Evolutionary conservation across 225 moss, liverwort and hornwort genomes (phyloP).

Genomic region (Bryum argenteum): DNA sequence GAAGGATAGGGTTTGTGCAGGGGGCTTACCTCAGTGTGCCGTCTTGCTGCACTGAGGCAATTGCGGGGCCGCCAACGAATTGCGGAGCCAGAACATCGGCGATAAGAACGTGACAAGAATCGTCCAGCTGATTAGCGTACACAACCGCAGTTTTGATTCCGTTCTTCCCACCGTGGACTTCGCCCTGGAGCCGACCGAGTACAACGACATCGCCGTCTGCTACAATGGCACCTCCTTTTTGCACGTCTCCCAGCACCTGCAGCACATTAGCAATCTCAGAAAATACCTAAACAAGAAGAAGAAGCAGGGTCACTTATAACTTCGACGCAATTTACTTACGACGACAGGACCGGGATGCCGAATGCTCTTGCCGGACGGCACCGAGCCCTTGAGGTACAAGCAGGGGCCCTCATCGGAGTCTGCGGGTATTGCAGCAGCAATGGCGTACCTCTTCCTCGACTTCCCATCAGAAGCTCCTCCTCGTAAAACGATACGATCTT

Average conservation of each 20-base stretch:
- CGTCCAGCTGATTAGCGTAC: constrained; percentile 61
- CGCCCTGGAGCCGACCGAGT: constrained; percentile 70
- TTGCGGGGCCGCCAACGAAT: constrained; percentile 37
- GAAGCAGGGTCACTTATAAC: not conserved
- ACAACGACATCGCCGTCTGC: constrained; percentile 83
- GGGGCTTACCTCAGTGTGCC: constrained; percentile 48
- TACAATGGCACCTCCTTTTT: constrained; percentile 56
- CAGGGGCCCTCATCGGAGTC: constrained; percentile 37
- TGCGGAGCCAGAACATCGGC: constrained; percentile 29
- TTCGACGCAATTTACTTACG: constrained; percentile 45
- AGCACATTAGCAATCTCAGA: not conserved
- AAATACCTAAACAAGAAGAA: not conserved
- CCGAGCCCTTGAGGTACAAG: constrained; percentile 59
- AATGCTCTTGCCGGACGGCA: constrained; percentile 56
- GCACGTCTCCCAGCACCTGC: constrained; percentile 75
- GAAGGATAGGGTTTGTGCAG: not conserved
- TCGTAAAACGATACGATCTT: no score
- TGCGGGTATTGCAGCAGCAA: constrained; percentile 20
- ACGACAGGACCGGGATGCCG: constrained; percentile 65
- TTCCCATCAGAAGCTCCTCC: no score
- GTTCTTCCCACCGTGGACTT: constrained; percentile 62
- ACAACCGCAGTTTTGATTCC: constrained; percentile 58
- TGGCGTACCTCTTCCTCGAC: not conserved
- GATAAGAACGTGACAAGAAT: constrained; percentile 43
- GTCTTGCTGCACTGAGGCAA: constrained; percentile 59